Conservation (phyloP, 352 stramenopile genomes). For the Albugo candida region DNA sequence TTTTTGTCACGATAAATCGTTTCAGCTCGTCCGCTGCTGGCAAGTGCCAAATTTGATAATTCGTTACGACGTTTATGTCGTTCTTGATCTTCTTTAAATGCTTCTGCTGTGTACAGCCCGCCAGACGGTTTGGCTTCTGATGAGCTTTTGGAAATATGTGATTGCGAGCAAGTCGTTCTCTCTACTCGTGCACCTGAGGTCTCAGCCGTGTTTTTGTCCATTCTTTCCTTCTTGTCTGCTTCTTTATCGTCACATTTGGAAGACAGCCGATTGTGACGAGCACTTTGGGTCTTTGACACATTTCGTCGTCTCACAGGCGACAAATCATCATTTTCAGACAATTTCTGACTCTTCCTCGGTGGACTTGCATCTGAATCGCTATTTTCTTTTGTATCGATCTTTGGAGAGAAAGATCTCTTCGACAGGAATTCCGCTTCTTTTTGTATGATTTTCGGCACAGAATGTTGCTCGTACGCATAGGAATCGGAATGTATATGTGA, state of each 20-base stretch:
- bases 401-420: slow-evolving; percentile 27
- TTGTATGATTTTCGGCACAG: slow-evolving; percentile 8
- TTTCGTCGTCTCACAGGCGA: slow-evolving; percentile 6
- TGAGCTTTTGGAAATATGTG: neutral
- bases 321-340: slow-evolving; percentile 12
- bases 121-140: slow-evolving; percentile 18
- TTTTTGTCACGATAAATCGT: slow-evolving; percentile 74
- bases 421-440: slow-evolving; percentile 9
- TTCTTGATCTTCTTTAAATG: slow-evolving; percentile 44
- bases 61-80: slow-evolving; percentile 30
- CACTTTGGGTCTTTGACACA: neutral
- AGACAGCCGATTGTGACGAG: neutral
- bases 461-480: slow-evolving; percentile 27
- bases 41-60: slow-evolving; percentile 14
- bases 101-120: slow-evolving; percentile 42
- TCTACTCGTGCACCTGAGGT: too few relatives aligned
- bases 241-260: neutral
- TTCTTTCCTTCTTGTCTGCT: neutral
- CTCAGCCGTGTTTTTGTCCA: too few relatives aligned
- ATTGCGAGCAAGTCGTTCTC: neutral
- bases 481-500: too few relatives aligned
- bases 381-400: slow-evolving; percentile 9
- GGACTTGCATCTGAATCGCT: slow-evolving; percentile 14
- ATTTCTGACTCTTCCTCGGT: slow-evolving; percentile 6
- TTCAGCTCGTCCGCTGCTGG: slow-evolving; percentile 35